These are phyloP conservation scores for Erysimum cheiri DNA, from an alignment of 441 rosid species.

Conservation along the genomic window DNA sequence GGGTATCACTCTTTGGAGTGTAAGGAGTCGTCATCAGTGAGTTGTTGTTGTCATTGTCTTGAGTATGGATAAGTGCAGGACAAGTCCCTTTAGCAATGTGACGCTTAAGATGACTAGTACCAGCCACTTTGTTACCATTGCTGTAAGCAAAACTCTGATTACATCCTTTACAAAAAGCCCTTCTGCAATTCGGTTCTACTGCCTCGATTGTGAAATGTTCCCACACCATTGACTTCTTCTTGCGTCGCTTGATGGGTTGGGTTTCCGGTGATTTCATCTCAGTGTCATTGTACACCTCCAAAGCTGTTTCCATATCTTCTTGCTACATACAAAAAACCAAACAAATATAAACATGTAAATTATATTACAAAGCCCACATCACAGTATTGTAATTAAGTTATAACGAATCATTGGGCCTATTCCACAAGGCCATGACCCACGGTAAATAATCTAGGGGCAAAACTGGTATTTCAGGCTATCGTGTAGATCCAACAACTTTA, in stretches of 20 bases:
- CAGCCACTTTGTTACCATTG: constrained; percentile 72
- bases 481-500: constrained; percentile 2
- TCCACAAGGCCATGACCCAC: not conserved
- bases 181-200: constrained; percentile 62
- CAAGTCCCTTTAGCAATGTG: constrained; percentile 80
- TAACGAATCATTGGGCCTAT: not conserved
- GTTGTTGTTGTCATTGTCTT: constrained; percentile 45
- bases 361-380: not conserved
- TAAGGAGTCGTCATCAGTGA: constrained; percentile 42
- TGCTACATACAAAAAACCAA: not conserved
- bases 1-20: constrained; percentile 57
- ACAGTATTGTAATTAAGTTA: not conserved
- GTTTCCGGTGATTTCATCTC: constrained; percentile 50
- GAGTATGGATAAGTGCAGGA: constrained; percentile 59
- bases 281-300: constrained; percentile 40
- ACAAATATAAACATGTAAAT: not conserved
- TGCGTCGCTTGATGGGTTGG: constrained; percentile 70
- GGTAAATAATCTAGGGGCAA: constrained; percentile 2
- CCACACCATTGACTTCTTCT: constrained; percentile 82
- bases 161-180: constrained; percentile 79
- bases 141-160: constrained; percentile 79
- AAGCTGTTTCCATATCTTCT: constrained; percentile 41
- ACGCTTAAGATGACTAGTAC: constrained; percentile 82
- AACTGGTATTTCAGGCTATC: not conserved
- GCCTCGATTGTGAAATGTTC: constrained; percentile 71